Evolutionary conservation across 2,329 filamentous ascomycete species (phyloP).

Genomic region (Huntiella bhutanensis): DNA sequence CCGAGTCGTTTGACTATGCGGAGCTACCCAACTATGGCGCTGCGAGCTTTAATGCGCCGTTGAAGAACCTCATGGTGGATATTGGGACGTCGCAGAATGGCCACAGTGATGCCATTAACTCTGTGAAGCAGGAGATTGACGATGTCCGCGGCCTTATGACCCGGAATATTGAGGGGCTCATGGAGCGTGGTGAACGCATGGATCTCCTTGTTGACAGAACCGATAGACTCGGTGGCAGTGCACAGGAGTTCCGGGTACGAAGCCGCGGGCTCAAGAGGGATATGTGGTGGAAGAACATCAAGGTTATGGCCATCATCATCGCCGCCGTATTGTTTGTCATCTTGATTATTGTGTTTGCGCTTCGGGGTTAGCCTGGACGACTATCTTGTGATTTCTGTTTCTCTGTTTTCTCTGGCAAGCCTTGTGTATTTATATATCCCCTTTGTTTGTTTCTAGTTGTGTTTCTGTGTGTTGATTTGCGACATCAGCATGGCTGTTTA

Average conservation of each 20-base stretch:
- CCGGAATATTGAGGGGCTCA: conserved; percentile 75
- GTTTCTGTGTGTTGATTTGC: neutral
- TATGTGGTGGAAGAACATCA: conserved; percentile 99
- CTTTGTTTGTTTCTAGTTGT: neutral
- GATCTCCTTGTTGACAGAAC: conserved; percentile 94
- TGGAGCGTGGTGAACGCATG: conserved; percentile 83
- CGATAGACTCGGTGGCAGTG: conserved; percentile 70
- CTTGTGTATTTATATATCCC: neutral
- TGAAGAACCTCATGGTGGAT: conserved; percentile 62
- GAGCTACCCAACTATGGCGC: conserved; percentile 77
- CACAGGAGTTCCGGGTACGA: conserved; percentile 74
- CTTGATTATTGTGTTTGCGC: conserved; percentile 32
- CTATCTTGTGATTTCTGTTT: neutral
- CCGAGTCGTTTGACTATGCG: conserved; percentile 49
- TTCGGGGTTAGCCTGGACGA: conserved; percentile 1
- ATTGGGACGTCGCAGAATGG: conserved; percentile 63
- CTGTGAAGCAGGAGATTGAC: conserved; percentile 77
- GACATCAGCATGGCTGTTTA: neutral
- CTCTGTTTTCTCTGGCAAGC: neutral
- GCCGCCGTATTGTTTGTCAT: conserved; percentile 49
- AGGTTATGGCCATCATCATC: conserved; percentile 49
- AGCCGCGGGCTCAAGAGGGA: conserved; percentile 69
- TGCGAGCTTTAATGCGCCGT: conserved; percentile 63
- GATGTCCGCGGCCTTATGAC: conserved; percentile 88
- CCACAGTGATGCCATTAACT: conserved; percentile 62